A percentile compares a stretch with the other conserved stretches of the same genome.
Evolutionary conservation across 2,329 filamentous ascomycete genomes (phyloP).

Genomic region (Aspergillus texensis): DNA sequence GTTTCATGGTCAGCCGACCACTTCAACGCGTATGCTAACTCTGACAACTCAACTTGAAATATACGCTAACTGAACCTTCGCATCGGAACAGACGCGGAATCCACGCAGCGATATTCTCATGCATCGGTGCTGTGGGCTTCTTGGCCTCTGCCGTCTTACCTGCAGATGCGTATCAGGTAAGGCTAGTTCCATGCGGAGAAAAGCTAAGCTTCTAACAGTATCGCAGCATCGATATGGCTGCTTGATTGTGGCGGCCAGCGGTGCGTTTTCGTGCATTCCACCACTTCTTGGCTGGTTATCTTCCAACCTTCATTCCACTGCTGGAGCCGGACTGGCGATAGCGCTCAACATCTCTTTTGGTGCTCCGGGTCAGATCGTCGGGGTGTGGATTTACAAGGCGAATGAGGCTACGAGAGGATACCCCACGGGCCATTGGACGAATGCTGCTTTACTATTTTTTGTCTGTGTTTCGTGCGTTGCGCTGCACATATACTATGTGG

Average conservation of each 20-base stretch:
- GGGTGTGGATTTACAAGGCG: constrained; percentile 73
- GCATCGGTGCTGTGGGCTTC: not conserved
- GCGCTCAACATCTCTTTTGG: constrained; percentile 72
- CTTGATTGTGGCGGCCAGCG: constrained; percentile 67
- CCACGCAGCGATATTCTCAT: not conserved
- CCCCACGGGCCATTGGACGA: constrained; percentile 71
- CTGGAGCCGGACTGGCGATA: constrained; percentile 68
- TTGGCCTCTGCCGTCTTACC: not conserved
- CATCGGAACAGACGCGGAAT: not conserved
- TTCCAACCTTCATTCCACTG: constrained; percentile 67
- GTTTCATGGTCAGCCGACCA: constrained; percentile 4
- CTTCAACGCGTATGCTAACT: not conserved
- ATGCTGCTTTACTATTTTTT: constrained; percentile 63
- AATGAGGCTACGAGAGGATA: constrained; percentile 64
- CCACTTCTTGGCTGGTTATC: constrained; percentile 72
- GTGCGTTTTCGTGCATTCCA: constrained; percentile 70
- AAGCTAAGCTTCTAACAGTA: too few species aligned
- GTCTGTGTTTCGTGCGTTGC: constrained; percentile 45
- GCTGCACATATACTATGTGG: too few species aligned
- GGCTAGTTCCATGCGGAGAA: too few species aligned
- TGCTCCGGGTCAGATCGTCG: constrained; percentile 70
- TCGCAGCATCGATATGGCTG: constrained; percentile 61
- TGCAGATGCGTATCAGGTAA: not conserved
- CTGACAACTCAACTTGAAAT: not conserved
- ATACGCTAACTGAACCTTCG: not conserved